Percentiles rank a stretch among this genome's conserved stretches.
phyloP scores from a whole-genome alignment of 2,329 filamentous ascomycete genomes.

The Orbilia ellipsospora region DNA sequence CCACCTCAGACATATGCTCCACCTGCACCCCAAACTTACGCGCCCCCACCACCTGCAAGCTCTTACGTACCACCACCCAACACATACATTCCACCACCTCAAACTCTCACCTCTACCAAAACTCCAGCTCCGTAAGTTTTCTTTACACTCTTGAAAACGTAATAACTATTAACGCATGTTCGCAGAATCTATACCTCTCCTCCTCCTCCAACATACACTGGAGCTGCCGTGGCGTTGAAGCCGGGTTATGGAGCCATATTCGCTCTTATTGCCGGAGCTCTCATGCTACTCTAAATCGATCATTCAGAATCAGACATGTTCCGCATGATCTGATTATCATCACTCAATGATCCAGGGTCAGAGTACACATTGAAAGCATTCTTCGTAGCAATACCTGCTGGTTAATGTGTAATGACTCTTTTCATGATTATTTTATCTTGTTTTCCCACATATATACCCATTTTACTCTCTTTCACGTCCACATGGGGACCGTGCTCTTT shows the following conservation, averaged over 20 bases:
- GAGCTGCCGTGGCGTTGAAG: conserved; percentile 41
- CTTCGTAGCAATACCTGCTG: background rate
- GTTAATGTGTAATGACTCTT: conserved; percentile 18
- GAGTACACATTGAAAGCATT: background rate
- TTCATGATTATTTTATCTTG: conserved; percentile 7
- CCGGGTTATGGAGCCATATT: conserved; percentile 32
- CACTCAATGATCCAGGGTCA: background rate
- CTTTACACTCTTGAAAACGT: background rate
- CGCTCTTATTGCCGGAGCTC: conserved; percentile 31
- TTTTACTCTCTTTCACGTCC: conserved; percentile 22
- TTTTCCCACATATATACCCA: conserved; percentile 3
- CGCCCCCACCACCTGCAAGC: conserved; percentile 6
- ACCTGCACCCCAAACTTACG: conserved; percentile 4
- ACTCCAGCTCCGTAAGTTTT: conserved; percentile 47
- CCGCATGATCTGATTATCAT: background rate
- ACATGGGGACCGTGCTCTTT: conserved; percentile 11
- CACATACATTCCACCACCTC: conserved; percentile 17
- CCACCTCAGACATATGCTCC: conserved; percentile 3
- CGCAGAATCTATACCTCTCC: conserved; percentile 24
- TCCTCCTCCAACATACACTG: conserved; percentile 42
- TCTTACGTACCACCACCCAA: conserved; percentile 10
- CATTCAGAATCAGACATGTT: background rate
- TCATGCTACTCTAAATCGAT: conserved; percentile 27
- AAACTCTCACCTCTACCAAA: conserved; percentile 24
- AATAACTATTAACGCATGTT: conserved; percentile 8